phyloP scores from a whole-genome alignment of 1,139 yeast genomes.

The Pichia sp. region DNA sequence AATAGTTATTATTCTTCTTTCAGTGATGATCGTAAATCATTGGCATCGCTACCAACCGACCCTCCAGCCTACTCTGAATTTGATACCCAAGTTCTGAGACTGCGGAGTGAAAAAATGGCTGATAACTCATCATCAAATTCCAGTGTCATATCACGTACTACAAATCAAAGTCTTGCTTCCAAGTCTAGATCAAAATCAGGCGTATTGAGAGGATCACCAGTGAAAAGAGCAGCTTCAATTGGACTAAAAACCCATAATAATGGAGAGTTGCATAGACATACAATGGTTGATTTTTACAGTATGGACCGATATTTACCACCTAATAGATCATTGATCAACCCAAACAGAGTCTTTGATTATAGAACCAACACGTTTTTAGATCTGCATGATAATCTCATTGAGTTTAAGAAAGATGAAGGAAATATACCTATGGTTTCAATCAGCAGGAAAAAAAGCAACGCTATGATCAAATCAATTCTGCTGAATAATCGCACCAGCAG shows the following conservation, averaged over 20 bases:
- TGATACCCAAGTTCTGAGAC: not conserved
- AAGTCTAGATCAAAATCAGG: not conserved
- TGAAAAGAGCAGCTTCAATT: constrained; percentile 3
- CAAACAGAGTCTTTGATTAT: constrained; percentile 24
- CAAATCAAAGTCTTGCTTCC: not conserved
- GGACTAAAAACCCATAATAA: constrained; percentile 2
- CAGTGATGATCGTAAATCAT: not conserved
- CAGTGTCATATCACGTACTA: not conserved
- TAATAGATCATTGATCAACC: constrained; percentile 25
- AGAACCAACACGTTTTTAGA: constrained; percentile 21
- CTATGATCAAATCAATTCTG: constrained; percentile 10
- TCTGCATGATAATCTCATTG: constrained; percentile 12
- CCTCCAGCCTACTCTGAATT: constrained; percentile 9
- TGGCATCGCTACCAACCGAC: not conserved
- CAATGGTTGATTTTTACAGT: constrained; percentile 14
- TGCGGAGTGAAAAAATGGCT: not conserved
- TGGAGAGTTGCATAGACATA: constrained; percentile 5
- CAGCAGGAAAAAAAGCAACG: constrained; percentile 9
- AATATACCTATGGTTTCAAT: constrained; percentile 9
- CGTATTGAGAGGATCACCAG: not conserved
- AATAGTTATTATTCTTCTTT: too few relatives aligned
- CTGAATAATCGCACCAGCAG: constrained; percentile 1
- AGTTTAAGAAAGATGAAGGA: not conserved
- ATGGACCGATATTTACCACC: constrained; percentile 24
- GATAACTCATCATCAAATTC: not conserved